A percentile compares a stretch with the other conserved stretches of the same genome.
phyloP scores from a whole-genome alignment of 306 rosid genomes.

The Rosa lucieae region DNA sequence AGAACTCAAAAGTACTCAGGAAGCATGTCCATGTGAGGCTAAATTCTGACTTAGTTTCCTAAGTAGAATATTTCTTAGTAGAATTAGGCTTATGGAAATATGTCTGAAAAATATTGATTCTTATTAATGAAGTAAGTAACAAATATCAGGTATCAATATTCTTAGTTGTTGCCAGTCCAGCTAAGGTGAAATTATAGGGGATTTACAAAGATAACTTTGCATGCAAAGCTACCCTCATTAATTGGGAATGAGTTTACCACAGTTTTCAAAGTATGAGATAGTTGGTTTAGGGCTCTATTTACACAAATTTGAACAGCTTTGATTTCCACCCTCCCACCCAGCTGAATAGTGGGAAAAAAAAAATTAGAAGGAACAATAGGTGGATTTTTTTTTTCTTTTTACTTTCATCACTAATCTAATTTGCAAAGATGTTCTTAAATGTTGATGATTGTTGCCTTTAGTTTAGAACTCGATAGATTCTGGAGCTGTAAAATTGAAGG shows the following conservation, averaged over 20 bases:
- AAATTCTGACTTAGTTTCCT: constrained; percentile 25
- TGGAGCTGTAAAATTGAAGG: constrained; percentile 16
- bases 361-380: background rate
- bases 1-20: constrained; percentile 37
- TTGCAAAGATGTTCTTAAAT: background rate
- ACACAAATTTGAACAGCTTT: background rate
- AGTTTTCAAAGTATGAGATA: background rate
- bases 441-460: background rate
- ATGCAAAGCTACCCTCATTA: background rate
- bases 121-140: background rate
- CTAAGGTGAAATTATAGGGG: background rate
- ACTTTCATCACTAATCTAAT: background rate
- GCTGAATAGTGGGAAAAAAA: background rate
- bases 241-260: background rate
- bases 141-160: background rate
- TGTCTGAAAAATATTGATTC: background rate
- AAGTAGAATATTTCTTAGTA: constrained; percentile 10
- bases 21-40: constrained; percentile 43
- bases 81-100: background rate
- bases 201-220: background rate
- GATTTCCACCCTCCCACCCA: background rate
- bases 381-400: background rate
- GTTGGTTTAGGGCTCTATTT: background rate
- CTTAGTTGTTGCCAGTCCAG: background rate
- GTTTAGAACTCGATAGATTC: background rate